Evolutionary conservation across 176 grass and related monocot genomes (phyloP).

Genomic region (Tuctoria greenei): DNA sequence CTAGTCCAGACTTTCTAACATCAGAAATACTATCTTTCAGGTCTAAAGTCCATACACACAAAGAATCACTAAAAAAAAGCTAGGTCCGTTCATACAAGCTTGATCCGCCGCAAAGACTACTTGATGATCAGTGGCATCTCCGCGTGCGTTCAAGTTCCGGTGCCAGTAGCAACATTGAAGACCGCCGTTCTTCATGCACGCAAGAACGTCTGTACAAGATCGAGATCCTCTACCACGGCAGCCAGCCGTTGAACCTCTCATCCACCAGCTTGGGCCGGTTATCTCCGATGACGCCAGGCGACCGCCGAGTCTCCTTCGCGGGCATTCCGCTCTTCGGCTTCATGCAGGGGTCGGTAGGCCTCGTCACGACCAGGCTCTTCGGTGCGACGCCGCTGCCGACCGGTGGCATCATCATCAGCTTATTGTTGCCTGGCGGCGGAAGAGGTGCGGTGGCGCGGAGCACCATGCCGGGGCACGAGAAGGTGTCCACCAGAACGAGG

Average conservation of each 20-base stretch:
- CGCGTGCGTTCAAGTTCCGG: too few relatives aligned
- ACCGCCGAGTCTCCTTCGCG: background rate
- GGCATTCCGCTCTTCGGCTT: background rate
- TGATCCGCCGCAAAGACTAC: too few relatives aligned
- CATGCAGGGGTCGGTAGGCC: background rate
- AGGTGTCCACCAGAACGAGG: too few relatives aligned
- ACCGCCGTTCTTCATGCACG: background rate
- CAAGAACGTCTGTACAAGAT: background rate
- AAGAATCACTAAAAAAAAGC: too few relatives aligned
- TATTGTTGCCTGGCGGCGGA: background rate
- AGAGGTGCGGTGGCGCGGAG: too few relatives aligned
- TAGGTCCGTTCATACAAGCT: too few relatives aligned
- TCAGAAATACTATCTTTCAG: too few relatives aligned
- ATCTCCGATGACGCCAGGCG: conserved; percentile 8
- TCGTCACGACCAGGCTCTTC: background rate
- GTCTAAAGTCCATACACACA: too few relatives aligned
- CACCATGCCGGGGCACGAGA: too few relatives aligned
- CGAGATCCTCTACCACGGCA: conserved; percentile 23
- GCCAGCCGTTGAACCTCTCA: background rate
- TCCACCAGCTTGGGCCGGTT: background rate
- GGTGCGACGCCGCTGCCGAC: background rate
- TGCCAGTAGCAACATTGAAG: background rate
- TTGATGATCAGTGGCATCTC: too few relatives aligned
- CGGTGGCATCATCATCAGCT: background rate
- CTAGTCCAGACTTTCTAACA: too few relatives aligned